A percentile compares a stretch with the other conserved stretches of the same genome.
These are phyloP conservation scores for Cercophora sp. DNA, from an alignment of 495 filamentous ascomycete genomes.

Conservation along the genomic window DNA sequence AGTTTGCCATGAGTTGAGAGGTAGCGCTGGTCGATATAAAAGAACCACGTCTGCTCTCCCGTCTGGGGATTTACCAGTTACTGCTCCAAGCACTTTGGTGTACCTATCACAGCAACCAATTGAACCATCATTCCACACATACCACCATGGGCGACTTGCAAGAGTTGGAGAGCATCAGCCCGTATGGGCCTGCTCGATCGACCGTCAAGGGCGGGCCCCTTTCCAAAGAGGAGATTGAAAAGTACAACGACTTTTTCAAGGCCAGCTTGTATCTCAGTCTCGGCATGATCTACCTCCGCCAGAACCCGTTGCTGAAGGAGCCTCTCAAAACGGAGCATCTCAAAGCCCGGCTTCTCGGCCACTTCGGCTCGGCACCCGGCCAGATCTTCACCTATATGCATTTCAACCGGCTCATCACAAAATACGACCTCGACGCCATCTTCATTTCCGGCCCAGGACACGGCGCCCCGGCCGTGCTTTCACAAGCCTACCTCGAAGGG, in stretches of 20 bases:
- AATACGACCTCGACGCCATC: slow-evolving; percentile 65
- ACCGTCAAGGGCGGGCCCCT: slow-evolving; percentile 57
- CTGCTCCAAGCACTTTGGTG: too few species aligned
- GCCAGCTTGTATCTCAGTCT: slow-evolving; percentile 68
- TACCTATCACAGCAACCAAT: slow-evolving; percentile 1
- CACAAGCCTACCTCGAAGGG: slow-evolving; percentile 69
- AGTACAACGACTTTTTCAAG: slow-evolving; percentile 64
- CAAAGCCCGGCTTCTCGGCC: slow-evolving; percentile 65
- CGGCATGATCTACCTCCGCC: slow-evolving; percentile 69
- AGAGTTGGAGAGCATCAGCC: slow-evolving; percentile 51
- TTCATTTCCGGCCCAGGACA: slow-evolving; percentile 72
- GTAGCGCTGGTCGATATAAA: too few species aligned
- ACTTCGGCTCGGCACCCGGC: slow-evolving; percentile 70
- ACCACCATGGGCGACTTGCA: slow-evolving; percentile 34
- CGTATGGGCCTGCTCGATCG: slow-evolving; percentile 62
- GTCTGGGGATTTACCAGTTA: too few species aligned
- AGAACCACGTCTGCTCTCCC: too few species aligned
- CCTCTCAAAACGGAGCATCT: slow-evolving; percentile 59
- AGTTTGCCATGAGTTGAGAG: too few species aligned
- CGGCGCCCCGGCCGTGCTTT: slow-evolving; percentile 65
- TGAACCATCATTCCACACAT: neutral
- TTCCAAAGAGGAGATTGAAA: slow-evolving; percentile 56
- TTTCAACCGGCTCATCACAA: slow-evolving; percentile 72
- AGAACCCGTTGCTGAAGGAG: slow-evolving; percentile 63
- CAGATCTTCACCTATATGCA: slow-evolving; percentile 75